Percentiles rank a stretch among this genome's conserved stretches.
phyloP scores from a whole-genome alignment of 2,329 filamentous ascomycete genomes.

The Chaetomiaceae sp. region DNA sequence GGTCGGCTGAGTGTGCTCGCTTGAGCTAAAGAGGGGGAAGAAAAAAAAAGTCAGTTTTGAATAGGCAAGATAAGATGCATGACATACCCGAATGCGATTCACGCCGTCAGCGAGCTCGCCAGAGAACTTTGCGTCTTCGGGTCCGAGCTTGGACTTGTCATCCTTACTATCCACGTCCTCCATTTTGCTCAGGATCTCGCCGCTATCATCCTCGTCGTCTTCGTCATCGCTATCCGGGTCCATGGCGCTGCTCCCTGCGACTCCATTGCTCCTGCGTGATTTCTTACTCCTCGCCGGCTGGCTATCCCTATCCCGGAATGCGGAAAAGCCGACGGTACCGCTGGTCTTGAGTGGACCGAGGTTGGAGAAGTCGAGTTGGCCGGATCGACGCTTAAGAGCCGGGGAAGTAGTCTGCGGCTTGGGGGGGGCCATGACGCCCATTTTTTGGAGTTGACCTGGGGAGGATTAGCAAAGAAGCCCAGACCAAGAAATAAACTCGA shows the following conservation, averaged over 20 bases:
- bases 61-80: background rate
- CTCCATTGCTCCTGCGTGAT: constrained; percentile 59
- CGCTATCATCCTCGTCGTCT: constrained; percentile 66
- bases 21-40: constrained; percentile 57
- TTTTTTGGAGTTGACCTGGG: constrained; percentile 88
- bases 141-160: constrained; percentile 54
- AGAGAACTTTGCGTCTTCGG: constrained; percentile 67
- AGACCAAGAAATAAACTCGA: background rate
- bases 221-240: constrained; percentile 70
- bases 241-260: constrained; percentile 53
- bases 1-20: constrained; percentile 72
- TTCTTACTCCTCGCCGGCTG: constrained; percentile 55
- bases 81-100: constrained; percentile 70
- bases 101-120: constrained; percentile 77
- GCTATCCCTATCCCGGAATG: constrained; percentile 70
- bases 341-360: constrained; percentile 78
- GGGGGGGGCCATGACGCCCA: constrained; percentile 74
- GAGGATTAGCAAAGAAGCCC: constrained; percentile 17
- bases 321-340: constrained; percentile 86
- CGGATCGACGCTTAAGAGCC: constrained; percentile 71
- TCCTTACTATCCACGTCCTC: constrained; percentile 61
- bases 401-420: constrained; percentile 62
- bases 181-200: constrained; percentile 60
- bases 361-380: constrained; percentile 78
- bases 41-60: no score